Percentiles rank a stretch among this genome's conserved stretches.
Evolutionary conservation across 306 rosid genomes (phyloP).

Genomic region (Acacia acuminata): DNA sequence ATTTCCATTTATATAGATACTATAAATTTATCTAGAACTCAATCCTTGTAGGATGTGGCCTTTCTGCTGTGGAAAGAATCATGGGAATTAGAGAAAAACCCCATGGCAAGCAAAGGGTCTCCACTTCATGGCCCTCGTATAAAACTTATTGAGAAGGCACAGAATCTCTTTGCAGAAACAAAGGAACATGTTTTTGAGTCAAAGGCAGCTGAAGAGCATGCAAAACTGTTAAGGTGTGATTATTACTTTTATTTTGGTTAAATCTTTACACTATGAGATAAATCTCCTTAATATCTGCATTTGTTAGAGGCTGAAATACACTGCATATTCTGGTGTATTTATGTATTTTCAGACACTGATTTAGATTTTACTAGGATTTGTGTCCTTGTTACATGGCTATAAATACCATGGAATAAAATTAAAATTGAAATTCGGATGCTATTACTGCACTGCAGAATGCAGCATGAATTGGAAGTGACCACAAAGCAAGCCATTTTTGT

Average conservation of each 20-base stretch:
- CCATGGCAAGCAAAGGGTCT: slow-evolving; percentile 96
- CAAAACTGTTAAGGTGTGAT: slow-evolving; percentile 78
- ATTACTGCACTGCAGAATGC: slow-evolving; percentile 59
- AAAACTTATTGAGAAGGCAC: slow-evolving; percentile 81
- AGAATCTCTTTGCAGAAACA: slow-evolving; percentile 76
- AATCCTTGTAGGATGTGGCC: slow-evolving; percentile 80
- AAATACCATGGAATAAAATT: slow-evolving; percentile 6
- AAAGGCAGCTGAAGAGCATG: slow-evolving; percentile 98
- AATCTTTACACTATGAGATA: slow-evolving; percentile 10
- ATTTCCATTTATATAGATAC: slow-evolving; percentile 24
- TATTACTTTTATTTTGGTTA: slow-evolving; percentile 10
- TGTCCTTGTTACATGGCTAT: slow-evolving; percentile 23
- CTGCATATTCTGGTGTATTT: slow-evolving; percentile 21
- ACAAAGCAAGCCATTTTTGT: slow-evolving; percentile 98
- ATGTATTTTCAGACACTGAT: slow-evolving; percentile 2
- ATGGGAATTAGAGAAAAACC: slow-evolving; percentile 85
- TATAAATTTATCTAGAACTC: slow-evolving; percentile 23
- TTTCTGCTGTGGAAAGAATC: slow-evolving; percentile 97
- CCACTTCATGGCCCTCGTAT: slow-evolving; percentile 95
- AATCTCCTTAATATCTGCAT: slow-evolving; percentile 10
- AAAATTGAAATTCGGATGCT: slow-evolving; percentile 24
- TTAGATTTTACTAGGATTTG: slow-evolving; percentile 16
- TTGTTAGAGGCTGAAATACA: slow-evolving; percentile 20
- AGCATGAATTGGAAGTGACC: slow-evolving; percentile 84
- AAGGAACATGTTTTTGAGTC: slow-evolving; percentile 89